These are phyloP conservation scores for Leccinum truebloodii DNA, from an alignment of 768 basidiomycete species.

Conservation along the genomic window DNA sequence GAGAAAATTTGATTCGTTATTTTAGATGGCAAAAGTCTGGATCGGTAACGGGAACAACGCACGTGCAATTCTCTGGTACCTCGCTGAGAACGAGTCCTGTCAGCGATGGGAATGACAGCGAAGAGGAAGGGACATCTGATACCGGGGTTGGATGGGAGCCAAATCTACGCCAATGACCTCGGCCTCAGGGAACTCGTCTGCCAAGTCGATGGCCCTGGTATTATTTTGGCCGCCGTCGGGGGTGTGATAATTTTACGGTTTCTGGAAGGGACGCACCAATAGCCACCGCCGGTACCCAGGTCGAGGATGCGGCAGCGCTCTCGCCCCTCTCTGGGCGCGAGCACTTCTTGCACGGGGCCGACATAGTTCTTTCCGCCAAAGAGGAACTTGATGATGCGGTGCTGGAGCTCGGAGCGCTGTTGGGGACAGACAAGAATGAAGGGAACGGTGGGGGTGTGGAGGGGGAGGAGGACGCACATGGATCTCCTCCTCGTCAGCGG, in stretches of 20 bases:
- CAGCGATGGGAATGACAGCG: conserved; percentile 11
- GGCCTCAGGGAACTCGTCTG: conserved; percentile 66
- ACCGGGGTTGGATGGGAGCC: conserved; percentile 74
- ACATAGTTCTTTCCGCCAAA: conserved; percentile 64
- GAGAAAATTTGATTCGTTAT: conserved; percentile 1
- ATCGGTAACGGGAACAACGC: conserved; percentile 33
- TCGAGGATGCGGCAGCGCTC: conserved; percentile 53
- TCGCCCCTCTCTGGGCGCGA: conserved; percentile 39
- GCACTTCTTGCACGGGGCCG: conserved; percentile 60
- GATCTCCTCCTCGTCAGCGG: conserved; percentile 66
- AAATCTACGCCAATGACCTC: conserved; percentile 73
- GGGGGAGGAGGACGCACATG: conserved; percentile 39
- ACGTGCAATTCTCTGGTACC: conserved; percentile 76
- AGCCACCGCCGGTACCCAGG: conserved; percentile 66
- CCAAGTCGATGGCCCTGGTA: conserved; percentile 71
- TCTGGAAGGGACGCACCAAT: conserved; percentile 45
- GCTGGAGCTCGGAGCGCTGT: conserved; percentile 64
- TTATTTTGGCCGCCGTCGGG: conserved; percentile 1
- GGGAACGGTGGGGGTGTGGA: not conserved
- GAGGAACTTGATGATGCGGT: conserved; percentile 67
- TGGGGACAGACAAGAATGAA: conserved; percentile 1
- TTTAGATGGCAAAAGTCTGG: not conserved
- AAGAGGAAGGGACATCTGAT: conserved; percentile 15
- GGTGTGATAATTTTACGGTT: not conserved
- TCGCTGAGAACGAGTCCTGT: conserved; percentile 39